Base-by-base conservation (phyloP, 257 asterid species). In the Ophiorrhiza pumila region DNA sequence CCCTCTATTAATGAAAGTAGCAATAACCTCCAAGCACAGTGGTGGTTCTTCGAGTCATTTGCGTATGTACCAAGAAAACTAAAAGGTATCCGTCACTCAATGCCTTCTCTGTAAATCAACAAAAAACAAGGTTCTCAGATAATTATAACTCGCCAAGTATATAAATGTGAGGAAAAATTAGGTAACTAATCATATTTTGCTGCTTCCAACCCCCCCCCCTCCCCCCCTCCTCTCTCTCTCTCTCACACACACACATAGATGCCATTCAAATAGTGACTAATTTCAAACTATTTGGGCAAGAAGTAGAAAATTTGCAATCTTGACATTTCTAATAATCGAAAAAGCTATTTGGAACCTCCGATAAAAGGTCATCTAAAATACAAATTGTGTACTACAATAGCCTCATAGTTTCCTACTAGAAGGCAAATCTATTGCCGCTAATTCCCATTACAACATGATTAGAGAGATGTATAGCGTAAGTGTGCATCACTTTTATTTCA, bases 21-120 rank as follows among this genome's bases (percentile, higher is more conserved):
- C 39, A 65, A 49, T 29, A 41, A 34, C 34, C 2, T 6, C 46
- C 8, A 9, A 25, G 9, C 17, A 20, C 6, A n/a, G n/a, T n/a
- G n/a, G n/a, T n/a, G 35, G 41, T 64, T 55, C 34, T 43, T 55
- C 14, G 47, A 23, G 18, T 42, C 68, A 22, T 65, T 23, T 74
- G 41, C 64, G 50, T 4, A 25, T 47, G 52, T 25, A 53, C 45
- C 2, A 35, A 11, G 37, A 25, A 43, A 55, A 60, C 68, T 55
- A 43, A 59, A 37, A 37, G 17, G 50, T 47, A 53, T 47, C 59
- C 20, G 68, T 35, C 47, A 22, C 52, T 74, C 41, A 74, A 29
- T 65, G 67, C 73, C 46, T 60, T 58, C 61, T 56, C 73, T 66
- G 68, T 9, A 41, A 55, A 55, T 65, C 23, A 7, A 52, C 31